Evolutionary conservation across 306 rosid genomes (phyloP).

Genomic region (Trifolium repens): DNA sequence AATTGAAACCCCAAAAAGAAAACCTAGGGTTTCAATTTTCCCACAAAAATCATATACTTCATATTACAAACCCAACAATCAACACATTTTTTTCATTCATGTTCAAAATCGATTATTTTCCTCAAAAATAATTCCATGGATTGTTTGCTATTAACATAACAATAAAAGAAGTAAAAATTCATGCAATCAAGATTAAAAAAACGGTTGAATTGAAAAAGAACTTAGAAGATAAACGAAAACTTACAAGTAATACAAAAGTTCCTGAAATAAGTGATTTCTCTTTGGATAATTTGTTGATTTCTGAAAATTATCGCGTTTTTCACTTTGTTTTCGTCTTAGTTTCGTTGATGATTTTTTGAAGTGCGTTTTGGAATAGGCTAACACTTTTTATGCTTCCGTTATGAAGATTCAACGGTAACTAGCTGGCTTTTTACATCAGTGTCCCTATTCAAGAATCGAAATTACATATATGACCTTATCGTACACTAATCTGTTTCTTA

Average conservation of each 20-base stretch:
- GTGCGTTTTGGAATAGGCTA: not conserved
- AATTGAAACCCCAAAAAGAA: too few species aligned
- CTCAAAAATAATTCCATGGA: too few species aligned
- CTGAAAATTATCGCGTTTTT: not conserved
- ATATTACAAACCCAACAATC: not conserved
- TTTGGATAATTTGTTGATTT: not conserved
- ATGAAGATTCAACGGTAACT: constrained; percentile 56
- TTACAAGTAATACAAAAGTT: constrained; percentile 26
- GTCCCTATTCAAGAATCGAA: constrained; percentile 6
- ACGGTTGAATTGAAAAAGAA: constrained; percentile 16
- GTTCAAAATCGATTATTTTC: not conserved
- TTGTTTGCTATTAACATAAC: not conserved
- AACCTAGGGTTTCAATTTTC: too few species aligned
- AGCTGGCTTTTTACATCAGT: constrained; percentile 32
- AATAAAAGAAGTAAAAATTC: not conserved
- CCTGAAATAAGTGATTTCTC: not conserved
- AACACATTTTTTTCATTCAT: not conserved
- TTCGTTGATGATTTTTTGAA: not conserved
- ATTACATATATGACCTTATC: constrained; percentile 13
- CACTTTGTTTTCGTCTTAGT: constrained; percentile 16
- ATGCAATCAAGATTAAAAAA: constrained; percentile 12
- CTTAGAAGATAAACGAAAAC: constrained; percentile 29
- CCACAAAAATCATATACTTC: too few species aligned
- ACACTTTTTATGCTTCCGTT: not conserved
- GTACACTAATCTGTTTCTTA: not conserved